Evolutionary conservation across 805 yeast species (phyloP).

Genomic region (Cyberlindnera maritima): DNA sequence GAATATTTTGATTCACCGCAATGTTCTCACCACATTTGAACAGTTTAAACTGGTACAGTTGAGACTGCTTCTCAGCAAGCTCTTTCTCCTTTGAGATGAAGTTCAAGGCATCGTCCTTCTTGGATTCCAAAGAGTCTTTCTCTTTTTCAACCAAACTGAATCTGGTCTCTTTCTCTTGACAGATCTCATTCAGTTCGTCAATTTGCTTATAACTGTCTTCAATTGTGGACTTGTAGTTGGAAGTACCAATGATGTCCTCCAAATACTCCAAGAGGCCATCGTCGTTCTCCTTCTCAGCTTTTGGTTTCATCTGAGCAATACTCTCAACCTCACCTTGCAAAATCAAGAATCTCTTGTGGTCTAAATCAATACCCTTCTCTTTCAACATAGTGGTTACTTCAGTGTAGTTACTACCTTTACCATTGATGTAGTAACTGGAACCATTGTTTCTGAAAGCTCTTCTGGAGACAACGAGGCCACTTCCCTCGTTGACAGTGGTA

Average conservation of each 20-base stretch:
- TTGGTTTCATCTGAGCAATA: conserved; percentile 98
- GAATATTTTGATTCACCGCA: conserved; percentile 34
- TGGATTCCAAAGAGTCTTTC: conserved; percentile 56
- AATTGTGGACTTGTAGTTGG: conserved; percentile 74
- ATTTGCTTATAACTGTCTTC: conserved; percentile 59
- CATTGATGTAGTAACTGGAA: conserved; percentile 77
- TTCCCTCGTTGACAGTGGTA: conserved; percentile 47
- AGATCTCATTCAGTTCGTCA: conserved; percentile 75
- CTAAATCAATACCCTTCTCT: conserved; percentile 86
- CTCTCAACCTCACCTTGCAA: conserved; percentile 98
- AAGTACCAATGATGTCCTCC: conserved; percentile 96
- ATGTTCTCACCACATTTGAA: conserved; percentile 40
- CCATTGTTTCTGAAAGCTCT: conserved; percentile 73
- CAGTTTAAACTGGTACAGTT: conserved; percentile 53
- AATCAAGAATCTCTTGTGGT: conserved; percentile 91
- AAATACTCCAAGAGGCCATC: conserved; percentile 92
- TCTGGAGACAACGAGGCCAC: conserved; percentile 67
- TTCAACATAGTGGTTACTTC: conserved; percentile 74
- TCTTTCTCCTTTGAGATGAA: conserved; percentile 65
- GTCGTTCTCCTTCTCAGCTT: conserved; percentile 87
- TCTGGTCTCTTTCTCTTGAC: conserved; percentile 77
- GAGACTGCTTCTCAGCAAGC: conserved; percentile 49
- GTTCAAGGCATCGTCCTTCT: conserved; percentile 65
- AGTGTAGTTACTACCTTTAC: conserved; percentile 64
- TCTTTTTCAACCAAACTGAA: conserved; percentile 80